A percentile compares a stretch with the other conserved stretches of the same genome.
Conservation (phyloP, 345 rosid genomes). For the Linum lewisii region DNA sequence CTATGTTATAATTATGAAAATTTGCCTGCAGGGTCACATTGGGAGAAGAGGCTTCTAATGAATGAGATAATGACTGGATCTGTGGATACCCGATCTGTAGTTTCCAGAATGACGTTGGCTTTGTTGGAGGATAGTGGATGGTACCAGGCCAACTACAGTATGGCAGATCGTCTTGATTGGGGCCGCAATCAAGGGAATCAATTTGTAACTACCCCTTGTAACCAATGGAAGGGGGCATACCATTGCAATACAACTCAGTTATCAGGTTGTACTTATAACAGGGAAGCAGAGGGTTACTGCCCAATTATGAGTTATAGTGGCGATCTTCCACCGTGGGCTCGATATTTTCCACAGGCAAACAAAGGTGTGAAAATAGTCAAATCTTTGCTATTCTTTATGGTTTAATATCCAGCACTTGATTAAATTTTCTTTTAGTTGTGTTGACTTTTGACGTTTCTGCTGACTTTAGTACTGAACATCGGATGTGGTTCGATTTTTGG, state of each 20-base stretch:
- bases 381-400: too few relatives aligned
- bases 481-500: too few relatives aligned
- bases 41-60: slow-evolving; percentile 99
- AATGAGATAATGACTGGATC: slow-evolving; percentile 99
- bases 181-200: slow-evolving; percentile 92
- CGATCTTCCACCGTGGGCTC: slow-evolving; percentile 97
- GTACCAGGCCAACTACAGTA: slow-evolving; percentile 95
- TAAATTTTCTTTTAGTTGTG: too few relatives aligned
- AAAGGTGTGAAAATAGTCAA: slow-evolving; percentile 42
- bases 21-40: slow-evolving; percentile 69
- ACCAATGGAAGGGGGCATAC: slow-evolving; percentile 94
- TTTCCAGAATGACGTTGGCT: slow-evolving; percentile 96
- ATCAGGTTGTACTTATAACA: slow-evolving; percentile 96
- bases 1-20: slow-evolving; percentile 5
- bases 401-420: too few relatives aligned
- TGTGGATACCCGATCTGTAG: slow-evolving; percentile 94
- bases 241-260: slow-evolving; percentile 85
- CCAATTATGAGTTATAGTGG: slow-evolving; percentile 88
- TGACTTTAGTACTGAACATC: neutral
- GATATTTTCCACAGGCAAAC: slow-evolving; percentile 89
- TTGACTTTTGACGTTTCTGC: too few relatives aligned
- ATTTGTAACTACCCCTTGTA: slow-evolving; percentile 85
- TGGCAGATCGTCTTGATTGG: slow-evolving; percentile 98
- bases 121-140: slow-evolving; percentile 97
- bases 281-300: slow-evolving; percentile 99